Base-by-base conservation (phyloP, 306 rosid genomes). In the Vachellia collinsii region DNA sequence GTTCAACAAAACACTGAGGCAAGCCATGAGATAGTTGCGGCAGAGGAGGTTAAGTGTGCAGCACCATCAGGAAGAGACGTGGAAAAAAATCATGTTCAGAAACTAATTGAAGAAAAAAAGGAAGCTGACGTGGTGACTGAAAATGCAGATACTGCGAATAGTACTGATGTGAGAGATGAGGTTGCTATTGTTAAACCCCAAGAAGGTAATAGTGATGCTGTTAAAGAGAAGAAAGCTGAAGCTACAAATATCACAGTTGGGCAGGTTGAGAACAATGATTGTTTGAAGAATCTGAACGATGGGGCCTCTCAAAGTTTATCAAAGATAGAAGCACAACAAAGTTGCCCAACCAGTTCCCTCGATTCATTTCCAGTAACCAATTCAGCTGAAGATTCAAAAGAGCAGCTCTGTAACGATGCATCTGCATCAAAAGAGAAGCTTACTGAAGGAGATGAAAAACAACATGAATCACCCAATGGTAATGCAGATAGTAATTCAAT, bases 1-100 rank as follows among this genome's bases (percentile, higher is more conserved):
- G 83, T 56, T 54, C 89, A 84, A 77, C 82, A 83, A 43, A 87
- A 64, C 77, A 83, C 90, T 41, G 87, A 78, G 80, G 85, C 53
- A 64, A 84, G 76, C 83, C 85, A 70, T 59, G 76, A 73, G 82
- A 75, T 68, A 74, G 79, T 71, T 78, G 80, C 80, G 17, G 42
- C 77, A 58, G 88, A 91, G 80, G 88, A 74, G 59, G 72, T 79
- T 17, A 67, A 34, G 50, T 77, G 65, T 85, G 89, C 82, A 37
- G 79, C 68, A 59, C 38, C 85, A 12, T 36, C 70, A 2, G 79
- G 68, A 38, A 86, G 83, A 73, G 90, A 84, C 78, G 83, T 62
- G 42, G 80, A 80, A 81, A 79, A 79, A 56, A 82, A 80, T 56
- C 74, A 58, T 85, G 80, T 51, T 74, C 79, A 85, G 76, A 85